phyloP scores from a whole-genome alignment of 495 filamentous ascomycete genomes.

The Cladorrhinum samala region DNA sequence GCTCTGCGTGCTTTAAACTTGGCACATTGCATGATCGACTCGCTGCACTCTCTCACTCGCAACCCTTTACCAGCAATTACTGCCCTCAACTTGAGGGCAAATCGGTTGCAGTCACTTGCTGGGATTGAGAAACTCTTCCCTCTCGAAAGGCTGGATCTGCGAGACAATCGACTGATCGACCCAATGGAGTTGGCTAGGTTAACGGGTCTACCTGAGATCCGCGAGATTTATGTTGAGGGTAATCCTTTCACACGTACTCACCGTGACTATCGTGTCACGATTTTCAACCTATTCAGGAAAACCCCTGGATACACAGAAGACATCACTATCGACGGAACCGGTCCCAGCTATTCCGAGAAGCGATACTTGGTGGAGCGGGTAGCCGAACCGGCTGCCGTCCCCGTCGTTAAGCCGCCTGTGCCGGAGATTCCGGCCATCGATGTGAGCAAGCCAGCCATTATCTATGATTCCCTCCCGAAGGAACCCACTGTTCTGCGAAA shows the following conservation, averaged over 20 bases:
- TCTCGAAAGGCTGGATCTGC: slow-evolving; percentile 80
- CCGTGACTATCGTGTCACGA: slow-evolving; percentile 72
- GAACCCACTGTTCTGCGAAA: slow-evolving; percentile 47
- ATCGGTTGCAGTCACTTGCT: slow-evolving; percentile 80
- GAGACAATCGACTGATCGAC: slow-evolving; percentile 86
- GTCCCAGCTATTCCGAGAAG: slow-evolving; percentile 74
- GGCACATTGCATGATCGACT: slow-evolving; percentile 95
- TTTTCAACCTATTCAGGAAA: slow-evolving; percentile 95
- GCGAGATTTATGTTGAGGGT: slow-evolving; percentile 81
- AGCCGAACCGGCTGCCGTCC: slow-evolving; percentile 64
- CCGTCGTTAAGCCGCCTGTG: slow-evolving; percentile 62
- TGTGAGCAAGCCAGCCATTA: slow-evolving; percentile 56
- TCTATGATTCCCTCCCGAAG: slow-evolving; percentile 40
- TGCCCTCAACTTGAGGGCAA: slow-evolving; percentile 83
- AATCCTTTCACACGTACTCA: slow-evolving; percentile 91
- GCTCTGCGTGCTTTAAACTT: slow-evolving; percentile 84
- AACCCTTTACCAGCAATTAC: slow-evolving; percentile 90
- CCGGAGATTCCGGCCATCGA: slow-evolving; percentile 54
- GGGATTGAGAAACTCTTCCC: slow-evolving; percentile 86
- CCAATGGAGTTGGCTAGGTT: slow-evolving; percentile 85
- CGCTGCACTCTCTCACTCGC: slow-evolving; percentile 76
- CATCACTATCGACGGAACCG: slow-evolving; percentile 77
- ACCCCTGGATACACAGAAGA: slow-evolving; percentile 88
- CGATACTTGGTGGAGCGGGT: slow-evolving; percentile 79
- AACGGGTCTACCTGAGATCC: slow-evolving; percentile 83